Conservation (phyloP, 2,329 filamentous ascomycete species). For the Xylaria sp. region DNA sequence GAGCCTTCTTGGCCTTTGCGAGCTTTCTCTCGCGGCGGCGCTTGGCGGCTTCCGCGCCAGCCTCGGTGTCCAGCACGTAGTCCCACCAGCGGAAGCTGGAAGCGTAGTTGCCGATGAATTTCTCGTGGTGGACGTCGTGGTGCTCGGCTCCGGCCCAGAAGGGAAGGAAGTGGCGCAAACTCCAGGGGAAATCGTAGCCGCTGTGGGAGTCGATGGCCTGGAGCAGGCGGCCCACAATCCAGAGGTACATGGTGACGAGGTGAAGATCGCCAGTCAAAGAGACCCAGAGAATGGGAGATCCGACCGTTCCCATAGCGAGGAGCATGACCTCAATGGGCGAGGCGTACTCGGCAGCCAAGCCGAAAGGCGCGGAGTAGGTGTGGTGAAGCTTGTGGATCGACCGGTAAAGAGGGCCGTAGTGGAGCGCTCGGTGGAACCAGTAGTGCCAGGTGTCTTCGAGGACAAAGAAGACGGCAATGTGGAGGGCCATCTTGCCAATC, state of each 20-base stretch:
- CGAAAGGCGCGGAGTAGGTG: constrained; percentile 96
- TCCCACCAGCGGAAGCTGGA: constrained; percentile 99
- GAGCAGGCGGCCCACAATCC: constrained; percentile 89
- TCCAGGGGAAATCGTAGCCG: constrained; percentile 98
- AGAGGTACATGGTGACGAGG: constrained; percentile 94
- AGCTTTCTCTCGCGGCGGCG: constrained; percentile 74
- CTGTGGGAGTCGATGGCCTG: constrained; percentile 97
- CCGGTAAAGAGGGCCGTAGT: constrained; percentile 94
- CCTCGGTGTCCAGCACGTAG: constrained; percentile 87
- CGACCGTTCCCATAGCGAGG: constrained; percentile 80
- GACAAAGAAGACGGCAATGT: constrained; percentile 91
- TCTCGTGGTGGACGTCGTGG: constrained; percentile 96
- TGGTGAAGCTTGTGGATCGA: constrained; percentile 98
- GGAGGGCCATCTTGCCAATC: constrained; percentile 77
- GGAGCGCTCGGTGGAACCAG: constrained; percentile 87
- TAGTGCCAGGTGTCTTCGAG: constrained; percentile 98
- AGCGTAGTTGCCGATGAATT: constrained; percentile 96
- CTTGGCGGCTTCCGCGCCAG: constrained; percentile 80
- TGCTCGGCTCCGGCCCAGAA: constrained; percentile 98
- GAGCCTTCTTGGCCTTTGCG: constrained; percentile 60
- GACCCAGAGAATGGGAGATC: constrained; percentile 77
- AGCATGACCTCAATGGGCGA: constrained; percentile 97
- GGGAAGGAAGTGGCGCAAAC: constrained; percentile 86
- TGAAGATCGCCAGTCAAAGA: constrained; percentile 80
- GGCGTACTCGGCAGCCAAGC: constrained; percentile 92